Base-by-base conservation (phyloP, 2,329 filamentous ascomycete species). In the Colletotrichum zoysiae region DNA sequence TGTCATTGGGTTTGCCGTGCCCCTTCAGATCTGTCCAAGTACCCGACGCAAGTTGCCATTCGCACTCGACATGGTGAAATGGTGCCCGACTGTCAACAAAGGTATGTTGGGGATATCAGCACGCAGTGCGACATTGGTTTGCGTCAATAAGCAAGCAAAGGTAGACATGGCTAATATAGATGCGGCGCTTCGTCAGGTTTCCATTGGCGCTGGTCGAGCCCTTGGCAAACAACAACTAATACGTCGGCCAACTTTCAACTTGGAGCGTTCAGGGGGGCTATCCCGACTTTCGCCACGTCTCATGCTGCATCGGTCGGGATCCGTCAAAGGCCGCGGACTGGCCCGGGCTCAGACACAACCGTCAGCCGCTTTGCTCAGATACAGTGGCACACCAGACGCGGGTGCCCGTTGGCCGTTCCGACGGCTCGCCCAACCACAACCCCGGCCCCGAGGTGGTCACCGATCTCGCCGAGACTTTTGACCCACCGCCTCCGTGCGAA, bases 401-500 rank as follows among this genome's bases (percentile, higher is more conserved):
- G 56, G 48, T 42, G 46, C 50, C 56, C 48, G 57, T 42, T 44
- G 35, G 57, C 44, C 11, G 33, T 57, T 58, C 58, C 65, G 68
- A 38, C 14, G 46, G 35, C 46, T 60, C 30, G 51, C 16, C 55
- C 59, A 69, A 48, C 65, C 55, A 69, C 65, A 69, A 55, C 69
- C 65, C 65, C 65, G 59, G 55, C 51, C 46, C 69, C 65, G 59
- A 63, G 5, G 53, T 20, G 33, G 48, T 18, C 53, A 59, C 65
- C 69, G 65, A 71, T 71, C 65, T 35, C 65, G 69, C 69, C 69
- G 59, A 71, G 69, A 64, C 65, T 38, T 63, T 60, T 42, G 20
- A n/a, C n/a, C 69, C 69, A 69, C 65, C 40, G 53, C 42, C 38
- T 60, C 59, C 59, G 69, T 71, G 59, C 53, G 69, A 69, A 71